Evolutionary conservation across 164 flowering plant species (phyloP).

Genomic region (Berberis vulgaris): DNA sequence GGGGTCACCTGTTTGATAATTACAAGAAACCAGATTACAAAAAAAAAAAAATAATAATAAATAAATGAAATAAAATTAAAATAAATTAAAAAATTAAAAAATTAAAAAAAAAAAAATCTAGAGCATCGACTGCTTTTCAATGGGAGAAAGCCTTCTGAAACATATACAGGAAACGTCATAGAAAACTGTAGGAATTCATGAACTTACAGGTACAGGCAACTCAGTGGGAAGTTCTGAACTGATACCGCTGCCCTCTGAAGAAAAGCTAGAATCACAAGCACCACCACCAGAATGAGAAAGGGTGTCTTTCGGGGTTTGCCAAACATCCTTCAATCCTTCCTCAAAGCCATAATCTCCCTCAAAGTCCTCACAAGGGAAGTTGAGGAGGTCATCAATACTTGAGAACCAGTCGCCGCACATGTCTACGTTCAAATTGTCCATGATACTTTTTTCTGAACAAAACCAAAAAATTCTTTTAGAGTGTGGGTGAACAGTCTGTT

Average conservation of each 20-base stretch:
- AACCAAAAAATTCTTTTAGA: no score
- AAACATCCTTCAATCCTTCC: conserved; percentile 5
- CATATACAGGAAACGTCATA: background rate
- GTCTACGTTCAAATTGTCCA: conserved; percentile 48
- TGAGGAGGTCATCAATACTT: conserved; percentile 79
- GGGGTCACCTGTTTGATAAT: no score
- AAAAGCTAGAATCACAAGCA: conserved; percentile 13
- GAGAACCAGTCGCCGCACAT: conserved; percentile 70
- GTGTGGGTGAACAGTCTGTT: no score
- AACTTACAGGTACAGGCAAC: conserved; percentile 69
- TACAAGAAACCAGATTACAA: no score
- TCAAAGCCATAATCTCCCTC: conserved; percentile 10
- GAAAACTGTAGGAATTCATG: background rate
- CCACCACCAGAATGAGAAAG: background rate
- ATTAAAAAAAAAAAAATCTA: background rate
- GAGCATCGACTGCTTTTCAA: background rate
- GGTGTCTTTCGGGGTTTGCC: background rate
- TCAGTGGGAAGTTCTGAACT: conserved; percentile 35
- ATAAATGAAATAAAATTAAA: no score
- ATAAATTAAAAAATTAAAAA: no score
- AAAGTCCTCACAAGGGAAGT: conserved; percentile 54
- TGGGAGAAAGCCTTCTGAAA: background rate
- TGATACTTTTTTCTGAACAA: conserved; percentile 8
- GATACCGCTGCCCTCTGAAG: conserved; percentile 17
- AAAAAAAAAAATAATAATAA: no score